Conservation (phyloP, 2,329 filamentous ascomycete genomes). For the Neopestalotiopsis rosae region DNA sequence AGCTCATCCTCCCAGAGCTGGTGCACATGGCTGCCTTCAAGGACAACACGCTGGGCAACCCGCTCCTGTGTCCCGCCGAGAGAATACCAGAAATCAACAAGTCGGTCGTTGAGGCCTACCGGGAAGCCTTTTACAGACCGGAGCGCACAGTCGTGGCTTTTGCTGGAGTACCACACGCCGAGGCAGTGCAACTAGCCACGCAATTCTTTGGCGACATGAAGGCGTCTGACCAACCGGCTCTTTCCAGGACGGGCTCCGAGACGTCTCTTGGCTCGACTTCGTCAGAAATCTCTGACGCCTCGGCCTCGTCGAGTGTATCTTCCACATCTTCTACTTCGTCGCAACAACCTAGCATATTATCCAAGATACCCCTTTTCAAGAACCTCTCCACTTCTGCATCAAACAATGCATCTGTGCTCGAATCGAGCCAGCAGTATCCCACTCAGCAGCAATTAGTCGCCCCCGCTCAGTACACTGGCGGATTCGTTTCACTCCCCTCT, state of each 20-base stretch:
- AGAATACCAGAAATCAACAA: constrained; percentile 77
- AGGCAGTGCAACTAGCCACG: constrained; percentile 80
- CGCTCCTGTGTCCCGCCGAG: constrained; percentile 87
- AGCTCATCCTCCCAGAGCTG: constrained; percentile 92
- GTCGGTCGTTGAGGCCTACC: constrained; percentile 76
- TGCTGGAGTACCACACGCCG: constrained; percentile 83
- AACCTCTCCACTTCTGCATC: constrained; percentile 79
- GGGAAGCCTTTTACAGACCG: constrained; percentile 83
- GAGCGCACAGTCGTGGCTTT: constrained; percentile 95
- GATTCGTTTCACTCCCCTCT: constrained; percentile 83
- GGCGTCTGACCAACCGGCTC: constrained; percentile 49
- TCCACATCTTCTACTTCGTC: constrained; percentile 39
- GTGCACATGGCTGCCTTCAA: constrained; percentile 96
- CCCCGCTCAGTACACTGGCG: constrained; percentile 88
- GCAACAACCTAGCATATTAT: constrained; percentile 70
- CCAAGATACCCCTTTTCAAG: constrained; percentile 88
- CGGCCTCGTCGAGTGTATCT: constrained; percentile 36
- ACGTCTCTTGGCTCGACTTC: constrained; percentile 52
- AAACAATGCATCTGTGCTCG: constrained; percentile 62
- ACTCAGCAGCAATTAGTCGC: constrained; percentile 60
- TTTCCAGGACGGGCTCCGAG: constrained; percentile 64
- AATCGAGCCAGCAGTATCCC: constrained; percentile 47
- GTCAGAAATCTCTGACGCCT: constrained; percentile 38
- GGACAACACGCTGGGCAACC: constrained; percentile 95
- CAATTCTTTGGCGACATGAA: constrained; percentile 93